Evolutionary conservation across 2,329 filamentous ascomycete genomes (phyloP).

Genomic region (Diaporthe capsici): DNA sequence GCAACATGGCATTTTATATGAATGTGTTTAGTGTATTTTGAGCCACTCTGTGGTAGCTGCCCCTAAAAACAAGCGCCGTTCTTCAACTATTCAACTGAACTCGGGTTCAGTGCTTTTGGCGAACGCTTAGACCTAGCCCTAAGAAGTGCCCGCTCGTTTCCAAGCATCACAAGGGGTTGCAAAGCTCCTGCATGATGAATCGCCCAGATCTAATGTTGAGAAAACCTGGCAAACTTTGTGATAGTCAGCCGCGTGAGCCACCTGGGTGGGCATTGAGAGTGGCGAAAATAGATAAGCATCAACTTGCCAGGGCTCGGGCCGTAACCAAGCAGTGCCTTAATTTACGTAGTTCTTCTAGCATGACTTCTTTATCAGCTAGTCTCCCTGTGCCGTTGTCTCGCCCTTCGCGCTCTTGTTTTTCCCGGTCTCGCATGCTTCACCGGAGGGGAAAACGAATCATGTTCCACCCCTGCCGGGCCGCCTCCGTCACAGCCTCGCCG

Average conservation of each 20-base stretch:
- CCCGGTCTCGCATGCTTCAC: background rate
- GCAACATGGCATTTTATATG: background rate
- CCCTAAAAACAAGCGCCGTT: background rate
- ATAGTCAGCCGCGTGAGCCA: background rate
- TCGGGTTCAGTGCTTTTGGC: background rate
- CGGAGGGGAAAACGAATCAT: background rate
- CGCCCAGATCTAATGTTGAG: background rate
- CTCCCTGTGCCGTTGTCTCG: no score
- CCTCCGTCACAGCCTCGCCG: background rate
- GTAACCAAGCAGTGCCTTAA: no score
- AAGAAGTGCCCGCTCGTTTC: background rate
- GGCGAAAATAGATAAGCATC: conserved; percentile 27
- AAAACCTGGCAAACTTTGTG: background rate
- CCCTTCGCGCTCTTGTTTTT: no score
- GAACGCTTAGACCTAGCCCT: background rate
- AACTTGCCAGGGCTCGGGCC: no score
- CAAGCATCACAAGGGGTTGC: background rate
- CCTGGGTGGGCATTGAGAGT: background rate
- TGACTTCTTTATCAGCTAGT: no score
- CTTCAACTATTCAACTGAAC: background rate
- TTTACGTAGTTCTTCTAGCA: no score
- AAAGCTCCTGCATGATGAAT: background rate
- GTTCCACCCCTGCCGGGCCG: background rate
- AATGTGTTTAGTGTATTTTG: background rate
- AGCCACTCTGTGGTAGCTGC: background rate